Evolutionary conservation across 306 rosid species (phyloP), one percentile per base, ranked within the genome.

Genomic region (Lathyrus aphaca): DNA sequence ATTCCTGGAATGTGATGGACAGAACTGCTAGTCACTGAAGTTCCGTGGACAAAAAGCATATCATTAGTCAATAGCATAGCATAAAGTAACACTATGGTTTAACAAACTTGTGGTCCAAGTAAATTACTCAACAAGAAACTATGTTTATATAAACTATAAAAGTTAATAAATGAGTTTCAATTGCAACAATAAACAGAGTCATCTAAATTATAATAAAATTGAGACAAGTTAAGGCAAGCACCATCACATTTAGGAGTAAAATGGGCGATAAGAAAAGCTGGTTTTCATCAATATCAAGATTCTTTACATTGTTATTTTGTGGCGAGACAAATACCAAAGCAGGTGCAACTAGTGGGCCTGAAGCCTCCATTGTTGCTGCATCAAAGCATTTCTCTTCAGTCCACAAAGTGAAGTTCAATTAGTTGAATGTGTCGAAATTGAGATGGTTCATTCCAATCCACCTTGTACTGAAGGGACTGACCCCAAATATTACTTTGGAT

Each of bases 351-450:
- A 42, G 38, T 53, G 72, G 44, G 19, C 81, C 72, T 43, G 55
- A 77, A 39, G 67, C 72, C 0, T n/a, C 60, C 23, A 30, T 62
- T 17, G 72, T 77, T 62, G 61, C 76, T 30, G 66, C 81, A 14
- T 58, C 76, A 30, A 77, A 54, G 59, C 78, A 74, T 19, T 74
- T 74, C 44, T 74, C 78, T 54, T 53, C 72, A 14, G 29, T 66
- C 15, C 72, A 65, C 40, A 74, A 65, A 55, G 71, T 73, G 44
- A 30, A n/a, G 13, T 73, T 73, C 45, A 51, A 63, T 50, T 73
- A 73, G 51, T 30, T 45, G 60, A 69, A 19, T 25, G 29, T 3
- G 4, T 25, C 0, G 4, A 25, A 0, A 25, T 25, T 3, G 5
- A 25, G 29, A 25, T 25, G 29, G 29, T 3, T 25, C 0, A 25